phyloP scores from a whole-genome alignment of 2,329 filamentous ascomycete species.

The Thelonectria olida region DNA sequence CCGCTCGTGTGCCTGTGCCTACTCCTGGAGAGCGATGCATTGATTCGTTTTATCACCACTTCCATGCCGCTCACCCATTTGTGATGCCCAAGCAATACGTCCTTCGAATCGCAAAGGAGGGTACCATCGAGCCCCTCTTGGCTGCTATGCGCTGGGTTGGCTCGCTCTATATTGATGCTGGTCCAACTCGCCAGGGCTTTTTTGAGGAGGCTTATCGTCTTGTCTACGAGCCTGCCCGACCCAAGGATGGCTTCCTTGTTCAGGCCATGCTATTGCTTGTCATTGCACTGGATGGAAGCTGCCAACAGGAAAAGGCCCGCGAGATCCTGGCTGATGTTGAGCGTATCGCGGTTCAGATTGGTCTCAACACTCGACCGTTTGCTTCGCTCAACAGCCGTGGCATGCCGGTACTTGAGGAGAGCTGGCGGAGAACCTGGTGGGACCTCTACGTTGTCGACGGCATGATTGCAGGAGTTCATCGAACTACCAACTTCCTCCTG shows the following conservation, averaged over 20 bases:
- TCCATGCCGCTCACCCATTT: conserved; percentile 67
- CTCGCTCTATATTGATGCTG: conserved; percentile 62
- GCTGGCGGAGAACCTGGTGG: conserved; percentile 92
- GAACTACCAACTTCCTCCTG: conserved; percentile 74
- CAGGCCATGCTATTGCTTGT: conserved; percentile 82
- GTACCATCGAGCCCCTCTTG: conserved; percentile 57
- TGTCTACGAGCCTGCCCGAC: conserved; percentile 55
- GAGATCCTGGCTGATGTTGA: conserved; percentile 75
- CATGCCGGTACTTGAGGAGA: conserved; percentile 78
- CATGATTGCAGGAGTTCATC: conserved; percentile 83
- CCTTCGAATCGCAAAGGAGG: conserved; percentile 58
- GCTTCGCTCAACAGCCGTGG: conserved; percentile 70
- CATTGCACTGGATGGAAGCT: conserved; percentile 80
- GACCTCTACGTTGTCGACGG: conserved; percentile 82
- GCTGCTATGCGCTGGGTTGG: conserved; percentile 66
- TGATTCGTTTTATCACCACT: conserved; percentile 67
- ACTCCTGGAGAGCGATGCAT: conserved; percentile 62
- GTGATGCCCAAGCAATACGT: conserved; percentile 63
- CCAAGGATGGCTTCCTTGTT: conserved; percentile 70
- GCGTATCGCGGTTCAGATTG: conserved; percentile 77
- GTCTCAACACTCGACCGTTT: conserved; percentile 76
- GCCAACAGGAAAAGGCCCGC: conserved; percentile 74
- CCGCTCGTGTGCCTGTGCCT: conserved; percentile 34
- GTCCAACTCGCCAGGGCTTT: conserved; percentile 56
- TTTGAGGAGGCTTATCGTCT: conserved; percentile 67